A percentile compares a stretch with the other conserved stretches of the same genome.
Evolutionary conservation across 1,284 basidiomycete species (phyloP).

Genomic region (Xerocomus nothofagi): DNA sequence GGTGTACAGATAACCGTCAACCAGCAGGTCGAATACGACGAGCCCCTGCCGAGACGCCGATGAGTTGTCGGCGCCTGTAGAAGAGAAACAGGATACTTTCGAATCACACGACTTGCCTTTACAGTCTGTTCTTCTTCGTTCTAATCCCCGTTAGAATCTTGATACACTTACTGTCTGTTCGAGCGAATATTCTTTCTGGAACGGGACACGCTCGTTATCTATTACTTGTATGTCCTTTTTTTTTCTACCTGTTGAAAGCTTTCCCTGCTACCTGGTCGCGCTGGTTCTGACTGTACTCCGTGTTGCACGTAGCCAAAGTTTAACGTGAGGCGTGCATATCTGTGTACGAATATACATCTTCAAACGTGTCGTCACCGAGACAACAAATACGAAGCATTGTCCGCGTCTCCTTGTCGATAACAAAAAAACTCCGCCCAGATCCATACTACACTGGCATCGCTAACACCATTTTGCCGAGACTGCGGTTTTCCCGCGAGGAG

Average conservation of each 20-base stretch:
- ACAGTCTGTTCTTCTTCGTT: background rate
- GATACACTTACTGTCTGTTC: background rate
- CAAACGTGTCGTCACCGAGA: background rate
- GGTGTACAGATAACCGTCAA: conserved; percentile 61
- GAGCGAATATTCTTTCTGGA: conserved; percentile 3
- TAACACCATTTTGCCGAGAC: no score
- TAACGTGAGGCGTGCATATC: background rate
- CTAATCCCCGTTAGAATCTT: conserved; percentile 2
- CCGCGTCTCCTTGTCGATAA: no score
- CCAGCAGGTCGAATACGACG: conserved; percentile 53
- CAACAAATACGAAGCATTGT: background rate
- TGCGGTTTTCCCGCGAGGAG: no score
- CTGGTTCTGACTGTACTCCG: background rate
- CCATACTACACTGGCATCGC: no score
- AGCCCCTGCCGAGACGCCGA: conserved; percentile 20
- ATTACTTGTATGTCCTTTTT: background rate
- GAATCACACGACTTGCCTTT: background rate
- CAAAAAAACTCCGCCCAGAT: no score
- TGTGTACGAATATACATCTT: conserved; percentile 1
- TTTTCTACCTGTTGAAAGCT: background rate
- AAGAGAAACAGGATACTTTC: background rate
- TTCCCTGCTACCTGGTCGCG: background rate
- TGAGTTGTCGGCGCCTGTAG: conserved; percentile 8
- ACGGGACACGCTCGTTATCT: conserved; percentile 2
- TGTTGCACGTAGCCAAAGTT: background rate